phyloP scores from a whole-genome alignment of 2,329 filamentous ascomycete genomes.

The Nothophoma quercina region DNA sequence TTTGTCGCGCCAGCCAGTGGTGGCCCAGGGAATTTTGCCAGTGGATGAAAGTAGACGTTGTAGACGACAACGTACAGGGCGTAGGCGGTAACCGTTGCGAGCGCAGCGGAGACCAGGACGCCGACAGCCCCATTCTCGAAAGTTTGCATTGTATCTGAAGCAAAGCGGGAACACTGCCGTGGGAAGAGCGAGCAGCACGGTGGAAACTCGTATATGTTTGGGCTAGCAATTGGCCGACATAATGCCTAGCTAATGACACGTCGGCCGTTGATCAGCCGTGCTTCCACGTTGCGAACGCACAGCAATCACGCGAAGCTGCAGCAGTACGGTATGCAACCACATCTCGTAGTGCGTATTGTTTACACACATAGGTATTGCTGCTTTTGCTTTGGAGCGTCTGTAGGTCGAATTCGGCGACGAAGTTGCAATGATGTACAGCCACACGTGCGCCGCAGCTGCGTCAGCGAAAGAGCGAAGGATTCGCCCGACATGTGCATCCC shows the following conservation, averaged over 20 bases:
- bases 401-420: no score
- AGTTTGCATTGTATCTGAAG: background rate
- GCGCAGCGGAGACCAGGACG: constrained; percentile 20
- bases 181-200: background rate
- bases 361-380: no score
- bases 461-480: background rate
- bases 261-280: background rate
- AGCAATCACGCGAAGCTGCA: background rate
- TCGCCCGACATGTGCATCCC: background rate
- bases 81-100: constrained; percentile 25
- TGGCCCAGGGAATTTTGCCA: constrained; percentile 54
- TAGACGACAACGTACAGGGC: constrained; percentile 33
- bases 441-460: background rate
- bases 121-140: constrained; percentile 7
- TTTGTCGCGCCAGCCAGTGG: constrained; percentile 28
- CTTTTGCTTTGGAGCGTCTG: no score
- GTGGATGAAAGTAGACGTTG: constrained; percentile 53
- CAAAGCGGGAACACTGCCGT: background rate
- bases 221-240: constrained; percentile 5
- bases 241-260: background rate
- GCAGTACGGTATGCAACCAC: background rate
- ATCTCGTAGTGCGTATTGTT: background rate
- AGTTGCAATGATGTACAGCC: no score
- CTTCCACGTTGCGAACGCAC: background rate
- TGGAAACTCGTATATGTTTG: background rate